These are phyloP conservation scores for Hericium rajendrae DNA, from an alignment of 768 basidiomycete genomes.

Conservation along the genomic window DNA sequence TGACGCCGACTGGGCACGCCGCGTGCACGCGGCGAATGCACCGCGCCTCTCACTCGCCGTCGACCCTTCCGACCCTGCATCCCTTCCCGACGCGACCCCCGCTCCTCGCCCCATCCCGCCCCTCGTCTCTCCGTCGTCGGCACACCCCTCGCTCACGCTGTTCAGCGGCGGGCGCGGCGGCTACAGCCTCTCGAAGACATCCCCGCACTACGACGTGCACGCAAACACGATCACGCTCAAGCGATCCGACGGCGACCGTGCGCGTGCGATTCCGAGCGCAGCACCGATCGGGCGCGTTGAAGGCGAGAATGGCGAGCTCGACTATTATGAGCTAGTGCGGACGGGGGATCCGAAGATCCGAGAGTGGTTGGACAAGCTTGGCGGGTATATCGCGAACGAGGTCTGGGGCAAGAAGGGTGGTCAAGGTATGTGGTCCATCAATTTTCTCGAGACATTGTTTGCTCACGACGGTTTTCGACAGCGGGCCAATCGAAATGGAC, in stretches of 20 bases:
- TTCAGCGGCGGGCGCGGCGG: background rate
- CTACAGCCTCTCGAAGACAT: background rate
- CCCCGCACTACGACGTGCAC: background rate
- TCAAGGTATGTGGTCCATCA: background rate
- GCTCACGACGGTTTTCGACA: background rate
- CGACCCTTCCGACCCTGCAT: background rate
- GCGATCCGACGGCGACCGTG: background rate
- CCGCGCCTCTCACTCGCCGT: background rate
- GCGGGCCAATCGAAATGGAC: background rate
- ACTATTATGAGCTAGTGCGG: background rate
- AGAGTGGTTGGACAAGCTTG: background rate
- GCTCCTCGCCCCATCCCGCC: background rate
- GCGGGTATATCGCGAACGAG: background rate
- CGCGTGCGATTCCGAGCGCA: background rate
- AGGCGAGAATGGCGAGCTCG: background rate
- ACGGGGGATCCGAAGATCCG: background rate
- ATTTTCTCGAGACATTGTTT: background rate
- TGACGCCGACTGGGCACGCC: background rate
- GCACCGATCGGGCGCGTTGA: too few relatives aligned
- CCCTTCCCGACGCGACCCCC: background rate
- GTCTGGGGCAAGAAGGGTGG: background rate
- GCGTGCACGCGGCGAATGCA: background rate
- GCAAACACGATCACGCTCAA: background rate
- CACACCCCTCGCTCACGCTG: background rate
- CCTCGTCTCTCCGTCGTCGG: too few relatives aligned